Conservation (phyloP, 768 basidiomycete genomes). For the Fomitopsis serialis region DNA sequence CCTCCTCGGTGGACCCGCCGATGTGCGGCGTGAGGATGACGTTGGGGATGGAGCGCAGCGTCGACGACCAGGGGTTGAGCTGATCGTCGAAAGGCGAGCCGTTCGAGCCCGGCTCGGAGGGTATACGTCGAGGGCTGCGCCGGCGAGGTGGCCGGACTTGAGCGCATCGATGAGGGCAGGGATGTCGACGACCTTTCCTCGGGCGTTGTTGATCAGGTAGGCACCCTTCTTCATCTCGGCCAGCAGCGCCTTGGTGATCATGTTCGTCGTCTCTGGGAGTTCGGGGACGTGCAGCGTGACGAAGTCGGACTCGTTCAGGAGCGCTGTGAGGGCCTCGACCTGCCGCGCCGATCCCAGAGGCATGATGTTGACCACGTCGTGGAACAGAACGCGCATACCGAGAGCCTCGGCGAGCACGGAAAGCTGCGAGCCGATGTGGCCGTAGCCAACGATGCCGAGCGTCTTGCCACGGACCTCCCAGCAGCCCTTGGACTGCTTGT, state of each 20-base stretch:
- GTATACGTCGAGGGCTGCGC: conserved; percentile 92
- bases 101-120: conserved; percentile 87
- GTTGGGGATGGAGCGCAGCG: conserved; percentile 75
- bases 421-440: conserved; percentile 96
- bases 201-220: conserved; percentile 97
- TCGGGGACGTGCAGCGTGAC: conserved; percentile 97
- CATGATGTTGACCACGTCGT: conserved; percentile 96
- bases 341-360: conserved; percentile 92
- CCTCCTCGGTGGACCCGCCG: conserved; percentile 98
- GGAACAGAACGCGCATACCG: conserved; percentile 92
- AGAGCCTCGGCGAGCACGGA: conserved; percentile 96
- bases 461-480: conserved; percentile 99
- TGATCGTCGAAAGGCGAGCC: conserved; percentile 86
- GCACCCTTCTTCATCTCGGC: conserved; percentile 91
- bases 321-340: conserved; percentile 68
- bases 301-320: conserved; percentile 83
- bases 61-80: conserved; percentile 78
- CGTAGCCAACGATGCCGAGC: conserved; percentile 95
- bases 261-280: conserved; percentile 89
- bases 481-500: conserved; percentile 97
- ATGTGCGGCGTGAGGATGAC: conserved; percentile 98
- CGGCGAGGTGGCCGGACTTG: conserved; percentile 82
- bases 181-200: conserved; percentile 93
- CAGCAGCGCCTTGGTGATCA: conserved; percentile 78
- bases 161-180: conserved; percentile 81